Evolutionary conservation across 2,329 filamentous ascomycete genomes (phyloP).

Genomic region (Aspergillus alliaceus): DNA sequence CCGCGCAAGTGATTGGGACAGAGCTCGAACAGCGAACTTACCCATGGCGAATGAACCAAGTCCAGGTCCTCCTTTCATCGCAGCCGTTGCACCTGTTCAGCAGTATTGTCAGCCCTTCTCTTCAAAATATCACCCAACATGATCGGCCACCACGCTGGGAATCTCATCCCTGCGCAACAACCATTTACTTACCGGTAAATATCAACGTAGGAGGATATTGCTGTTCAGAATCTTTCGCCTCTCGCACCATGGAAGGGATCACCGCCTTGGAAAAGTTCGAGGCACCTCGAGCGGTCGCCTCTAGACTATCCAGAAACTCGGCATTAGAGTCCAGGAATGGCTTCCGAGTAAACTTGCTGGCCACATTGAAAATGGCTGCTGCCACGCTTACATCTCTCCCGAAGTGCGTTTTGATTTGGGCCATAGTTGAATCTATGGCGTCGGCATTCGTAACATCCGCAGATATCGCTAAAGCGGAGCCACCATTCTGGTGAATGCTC

Average conservation of each 20-base stretch:
- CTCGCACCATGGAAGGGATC: slow-evolving; percentile 47
- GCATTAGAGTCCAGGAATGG: slow-evolving; percentile 28
- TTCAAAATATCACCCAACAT: no score
- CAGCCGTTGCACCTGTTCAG: slow-evolving; percentile 55
- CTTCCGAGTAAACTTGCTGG: slow-evolving; percentile 33
- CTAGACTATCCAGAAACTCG: slow-evolving; percentile 21
- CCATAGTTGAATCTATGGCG: slow-evolving; percentile 41
- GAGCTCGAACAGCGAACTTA: slow-evolving; percentile 54
- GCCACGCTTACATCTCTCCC: slow-evolving; percentile 12
- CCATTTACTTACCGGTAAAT: slow-evolving; percentile 43
- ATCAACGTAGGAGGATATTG: slow-evolving; percentile 52
- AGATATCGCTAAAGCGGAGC: slow-evolving; percentile 68
- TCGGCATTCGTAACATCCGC: slow-evolving; percentile 61
- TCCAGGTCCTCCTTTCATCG: slow-evolving; percentile 51
- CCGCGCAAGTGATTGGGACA: slow-evolving; percentile 52
- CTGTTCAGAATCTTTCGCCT: slow-evolving; percentile 31
- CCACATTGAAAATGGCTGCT: slow-evolving; percentile 56
- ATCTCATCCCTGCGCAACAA: no score
- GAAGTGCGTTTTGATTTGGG: slow-evolving; percentile 13
- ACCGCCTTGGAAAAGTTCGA: slow-evolving; percentile 52
- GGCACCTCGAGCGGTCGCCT: slow-evolving; percentile 43
- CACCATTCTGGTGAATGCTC: slow-evolving; percentile 68
- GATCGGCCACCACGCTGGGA: no score
- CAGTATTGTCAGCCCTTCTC: no score
- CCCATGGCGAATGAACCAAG: slow-evolving; percentile 52